Conservation (phyloP, 139 green algal genomes). For the Chlamydomonas sp. region DNA sequence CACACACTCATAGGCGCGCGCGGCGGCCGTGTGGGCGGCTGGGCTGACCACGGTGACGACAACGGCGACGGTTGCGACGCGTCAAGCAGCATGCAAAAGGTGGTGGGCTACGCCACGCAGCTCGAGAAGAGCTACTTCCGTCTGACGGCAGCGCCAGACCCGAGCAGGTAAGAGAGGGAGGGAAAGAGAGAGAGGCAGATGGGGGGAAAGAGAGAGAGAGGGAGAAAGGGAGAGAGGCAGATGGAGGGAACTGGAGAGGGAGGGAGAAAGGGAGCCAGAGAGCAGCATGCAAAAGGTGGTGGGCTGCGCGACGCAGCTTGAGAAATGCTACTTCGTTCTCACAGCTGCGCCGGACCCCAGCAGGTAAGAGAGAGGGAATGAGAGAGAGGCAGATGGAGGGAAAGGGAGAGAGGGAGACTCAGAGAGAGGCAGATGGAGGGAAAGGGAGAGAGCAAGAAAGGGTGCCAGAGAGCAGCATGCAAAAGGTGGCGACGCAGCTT, state of each 20-base stretch:
- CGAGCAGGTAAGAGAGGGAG: too few species aligned
- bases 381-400: too few species aligned
- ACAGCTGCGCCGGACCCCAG: slow-evolving; percentile 64
- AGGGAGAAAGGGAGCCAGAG: too few species aligned
- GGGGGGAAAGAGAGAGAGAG: too few species aligned
- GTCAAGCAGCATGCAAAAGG: slow-evolving; percentile 9
- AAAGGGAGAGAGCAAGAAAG: too few species aligned
- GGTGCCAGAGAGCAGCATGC: neutral
- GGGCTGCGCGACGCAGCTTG: slow-evolving; percentile 39
- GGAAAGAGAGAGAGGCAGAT: too few species aligned
- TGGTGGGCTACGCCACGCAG: slow-evolving; percentile 21
- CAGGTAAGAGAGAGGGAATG: too few species aligned
- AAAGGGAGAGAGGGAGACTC: too few species aligned
- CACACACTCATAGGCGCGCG: neutral
- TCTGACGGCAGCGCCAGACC: slow-evolving; percentile 61
- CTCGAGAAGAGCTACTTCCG: slow-evolving; percentile 86
- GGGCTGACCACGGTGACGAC: slow-evolving; percentile 14
- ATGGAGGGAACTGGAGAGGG: too few species aligned
- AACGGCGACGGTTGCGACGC: slow-evolving; percentile 16
- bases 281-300: slow-evolving; percentile 13
- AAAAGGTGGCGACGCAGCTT: slow-evolving; percentile 32
- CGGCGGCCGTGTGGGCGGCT: neutral
- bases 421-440: too few species aligned
- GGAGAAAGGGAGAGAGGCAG: too few species aligned
- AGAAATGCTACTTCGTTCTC: slow-evolving; percentile 83